Evolutionary conservation across 179 eudicot genomes (phyloP), one percentile per base, ranked within the genome.

Genomic region (Silene coronaria): DNA sequence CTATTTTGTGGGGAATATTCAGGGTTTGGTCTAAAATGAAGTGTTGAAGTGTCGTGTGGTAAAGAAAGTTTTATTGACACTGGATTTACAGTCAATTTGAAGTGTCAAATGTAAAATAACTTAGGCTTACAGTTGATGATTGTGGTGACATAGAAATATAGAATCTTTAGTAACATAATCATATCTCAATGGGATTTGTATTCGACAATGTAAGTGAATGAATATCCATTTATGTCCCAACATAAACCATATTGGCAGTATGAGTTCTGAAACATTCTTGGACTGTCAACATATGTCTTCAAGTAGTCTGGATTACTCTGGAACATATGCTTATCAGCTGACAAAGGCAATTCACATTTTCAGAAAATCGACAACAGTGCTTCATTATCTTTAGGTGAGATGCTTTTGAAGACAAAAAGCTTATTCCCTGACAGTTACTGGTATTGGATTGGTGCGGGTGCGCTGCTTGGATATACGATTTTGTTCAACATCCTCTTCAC

Each of bases 381-480:
- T 68, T 74, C 70, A 76, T 72, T 81, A 48, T 73, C 92, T 63
- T 78, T 93, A 83, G 98, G 98, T 19, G 83, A 81, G 84, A 87
- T 80, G 87, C 77, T 93, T 70, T 75, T 93, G 83, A 90, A 86
- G 84, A 86, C 86, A 75, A 88, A 96, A 72, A 83, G 91, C 80
- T 83, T 90, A 74, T 93, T 91, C 84, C 88, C 95, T 0, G 83
- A 90, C 77, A 78, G 83, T 75, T 89, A 93, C 84, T 93, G 98
- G 97, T 91, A 86, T 72, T 93, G 98, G 98, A 91, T 93, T 76
- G 98, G 98, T 3, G 88, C 84, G 72, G 97, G 93, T 64, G 97
- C 98, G 63, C 84, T 93, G 82, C 81, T 93, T 55, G 97, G 98
- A 61, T 93, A 93, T 67, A 87, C 82, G 32, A 23, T 90, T 42